Evolutionary conservation across 129 eudicot species (phyloP), one percentile per base, ranked within the genome.

Genomic region (Rutidosis leptorrhynchoides): DNA sequence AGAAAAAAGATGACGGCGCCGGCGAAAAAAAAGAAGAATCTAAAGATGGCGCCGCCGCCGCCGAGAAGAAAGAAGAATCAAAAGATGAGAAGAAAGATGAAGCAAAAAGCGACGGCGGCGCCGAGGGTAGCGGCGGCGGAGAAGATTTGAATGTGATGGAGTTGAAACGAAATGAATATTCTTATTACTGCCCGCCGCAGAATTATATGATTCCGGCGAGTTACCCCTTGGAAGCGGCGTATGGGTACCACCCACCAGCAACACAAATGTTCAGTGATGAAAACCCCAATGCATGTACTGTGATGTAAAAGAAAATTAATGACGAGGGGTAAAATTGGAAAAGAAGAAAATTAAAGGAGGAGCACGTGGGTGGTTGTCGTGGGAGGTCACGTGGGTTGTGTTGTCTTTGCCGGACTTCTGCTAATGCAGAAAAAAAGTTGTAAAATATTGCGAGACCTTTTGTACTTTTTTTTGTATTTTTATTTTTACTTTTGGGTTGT

Each of bases 191-290:
- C 57, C 87, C 79, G 56, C 88, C 94, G 19, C 88, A 79, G 22
- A 70, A 77, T 62, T 73, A 1, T 22, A 2, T 1, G 16, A 19
- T 20, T 40, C 84, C 83, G 35, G 83, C 75, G 17, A 82, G n/a
- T n/a, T n/a, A n/a, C n/a, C n/a, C n/a, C n/a, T n/a, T n/a, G n/a
- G n/a, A n/a, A n/a, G n/a, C 74, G 52, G 53, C 67, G 53, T 76
- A 90, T 56, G 83, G 95, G 21, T 83, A 82, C n/a, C n/a, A n/a
- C 74, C 87, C 89, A 51, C 96, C 96, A 7, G 81, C 87, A 55
- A 83, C 87, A 9, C 98, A 91, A 70, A 85, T 91, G 82, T 91
- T 91, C 70, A 91, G 98, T 54, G 96, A 91, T 51, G 98, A 93
- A 84, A 93, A 93, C 79, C 98, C 98, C 65, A 88, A 93, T 79